phyloP scores from a whole-genome alignment of 345 rosid genomes.

The Limnanthes douglasii region DNA sequence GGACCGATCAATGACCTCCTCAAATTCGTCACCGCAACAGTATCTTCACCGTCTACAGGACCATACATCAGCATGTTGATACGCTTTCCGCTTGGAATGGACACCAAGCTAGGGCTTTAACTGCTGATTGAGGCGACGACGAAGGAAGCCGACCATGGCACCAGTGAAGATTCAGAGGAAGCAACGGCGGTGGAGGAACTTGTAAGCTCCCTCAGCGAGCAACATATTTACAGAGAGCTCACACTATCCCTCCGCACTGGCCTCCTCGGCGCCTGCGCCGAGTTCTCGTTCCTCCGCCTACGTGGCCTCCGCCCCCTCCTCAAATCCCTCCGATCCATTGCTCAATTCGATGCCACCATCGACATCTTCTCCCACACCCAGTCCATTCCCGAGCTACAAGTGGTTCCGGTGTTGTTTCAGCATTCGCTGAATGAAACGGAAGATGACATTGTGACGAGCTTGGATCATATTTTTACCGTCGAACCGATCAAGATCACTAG shows the following conservation, averaged over 20 bases:
- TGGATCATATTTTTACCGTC: slow-evolving; percentile 67
- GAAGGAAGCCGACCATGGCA: too few species aligned
- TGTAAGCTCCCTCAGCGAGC: slow-evolving; percentile 41
- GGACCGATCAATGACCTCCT: too few species aligned
- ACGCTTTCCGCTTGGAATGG: too few species aligned
- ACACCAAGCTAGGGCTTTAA: too few species aligned
- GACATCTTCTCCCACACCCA: slow-evolving; percentile 62
- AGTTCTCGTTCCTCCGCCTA: slow-evolving; percentile 85
- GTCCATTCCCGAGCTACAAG: slow-evolving; percentile 74
- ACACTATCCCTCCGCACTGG: slow-evolving; percentile 84
- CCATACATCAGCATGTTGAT: too few species aligned
- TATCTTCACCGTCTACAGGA: too few species aligned
- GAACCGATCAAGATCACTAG: slow-evolving; percentile 73
- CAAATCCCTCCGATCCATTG: slow-evolving; percentile 63
- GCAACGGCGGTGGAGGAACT: slow-evolving; percentile 63
- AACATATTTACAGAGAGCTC: slow-evolving; percentile 67
- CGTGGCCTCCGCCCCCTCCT: slow-evolving; percentile 82
- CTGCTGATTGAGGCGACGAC: too few species aligned
- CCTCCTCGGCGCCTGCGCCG: slow-evolving; percentile 74
- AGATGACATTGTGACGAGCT: slow-evolving; percentile 53
- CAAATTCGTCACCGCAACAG: too few species aligned
- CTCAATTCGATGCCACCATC: slow-evolving; percentile 59
- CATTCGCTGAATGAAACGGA: slow-evolving; percentile 56
- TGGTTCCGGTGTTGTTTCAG: slow-evolving; percentile 65
- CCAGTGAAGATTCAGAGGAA: slow-evolving; percentile 11